A percentile compares a stretch with the other conserved stretches of the same genome.
Conservation (phyloP, 2,329 filamentous ascomycete species). For the Xylaria sp. region DNA sequence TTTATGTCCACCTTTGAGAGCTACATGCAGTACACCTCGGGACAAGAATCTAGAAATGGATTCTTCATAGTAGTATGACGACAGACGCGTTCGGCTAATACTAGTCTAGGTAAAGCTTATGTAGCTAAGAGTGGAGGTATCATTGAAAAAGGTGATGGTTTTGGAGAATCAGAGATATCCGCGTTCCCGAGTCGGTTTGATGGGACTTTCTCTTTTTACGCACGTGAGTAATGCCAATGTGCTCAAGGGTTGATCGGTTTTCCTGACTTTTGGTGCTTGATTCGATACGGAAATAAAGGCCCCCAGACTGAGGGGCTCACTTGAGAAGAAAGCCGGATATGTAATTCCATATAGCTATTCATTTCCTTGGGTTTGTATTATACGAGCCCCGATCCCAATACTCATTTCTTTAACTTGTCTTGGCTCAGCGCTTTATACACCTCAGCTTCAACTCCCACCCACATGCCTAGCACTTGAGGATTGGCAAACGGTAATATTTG, state of each 20-base stretch:
- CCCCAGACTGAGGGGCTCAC: neutral
- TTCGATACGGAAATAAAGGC: neutral
- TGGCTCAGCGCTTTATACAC: constrained; percentile 48
- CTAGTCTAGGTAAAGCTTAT: too few species aligned
- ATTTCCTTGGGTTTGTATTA: neutral
- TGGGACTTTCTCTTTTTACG: neutral
- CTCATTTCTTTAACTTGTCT: constrained; percentile 2
- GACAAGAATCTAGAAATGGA: too few species aligned
- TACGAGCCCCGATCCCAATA: neutral
- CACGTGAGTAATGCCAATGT: neutral
- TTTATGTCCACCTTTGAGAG: too few species aligned
- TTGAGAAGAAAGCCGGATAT: too few species aligned
- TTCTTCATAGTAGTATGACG: too few species aligned
- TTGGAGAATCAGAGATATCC: too few species aligned
- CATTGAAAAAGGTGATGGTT: too few species aligned
- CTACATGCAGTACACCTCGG: too few species aligned
- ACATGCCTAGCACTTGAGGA: constrained; percentile 54
- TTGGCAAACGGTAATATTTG: constrained; percentile 64
- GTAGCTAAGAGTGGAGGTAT: neutral
- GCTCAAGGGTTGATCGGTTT: neutral
- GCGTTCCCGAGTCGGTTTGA: neutral
- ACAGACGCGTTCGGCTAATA: too few species aligned
- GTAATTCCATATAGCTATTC: neutral
- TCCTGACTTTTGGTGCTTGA: too few species aligned
- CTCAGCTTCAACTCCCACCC: constrained; percentile 52